Percentiles rank a stretch among this genome's conserved stretches.
Evolutionary conservation across 2,329 filamentous ascomycete genomes (phyloP).

Genomic region (Botrytis byssoidea): DNA sequence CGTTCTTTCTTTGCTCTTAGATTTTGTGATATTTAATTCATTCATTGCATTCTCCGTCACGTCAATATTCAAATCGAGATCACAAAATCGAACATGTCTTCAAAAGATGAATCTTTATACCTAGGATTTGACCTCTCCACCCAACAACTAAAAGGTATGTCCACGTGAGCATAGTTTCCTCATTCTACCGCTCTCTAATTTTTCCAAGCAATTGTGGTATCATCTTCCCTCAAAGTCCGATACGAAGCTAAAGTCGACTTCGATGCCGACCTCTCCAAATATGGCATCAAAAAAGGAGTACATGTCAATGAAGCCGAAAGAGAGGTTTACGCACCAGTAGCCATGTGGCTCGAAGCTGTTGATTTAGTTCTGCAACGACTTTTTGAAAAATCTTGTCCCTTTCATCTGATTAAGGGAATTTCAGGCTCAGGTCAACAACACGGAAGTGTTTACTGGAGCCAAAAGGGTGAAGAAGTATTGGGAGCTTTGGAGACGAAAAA

Average conservation of each 20-base stretch:
- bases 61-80: neutral
- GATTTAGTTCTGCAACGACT: constrained; percentile 80
- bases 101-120: constrained; percentile 62
- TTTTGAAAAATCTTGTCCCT: constrained; percentile 66
- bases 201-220: constrained; percentile 71
- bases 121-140: constrained; percentile 95
- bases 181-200: constrained; percentile 26
- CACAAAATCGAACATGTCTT: constrained; percentile 39
- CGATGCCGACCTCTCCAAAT: constrained; percentile 75
- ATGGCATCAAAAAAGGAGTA: constrained; percentile 86
- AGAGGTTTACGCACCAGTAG: constrained; percentile 90
- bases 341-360: constrained; percentile 90
- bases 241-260: constrained; percentile 93
- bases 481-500: constrained; percentile 57
- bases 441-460: constrained; percentile 91
- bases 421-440: constrained; percentile 96
- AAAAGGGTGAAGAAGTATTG: constrained; percentile 65
- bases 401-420: constrained; percentile 73
- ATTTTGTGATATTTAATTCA: neutral
- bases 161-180: constrained; percentile 21
- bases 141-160: constrained; percentile 85
- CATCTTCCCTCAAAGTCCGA: constrained; percentile 75
- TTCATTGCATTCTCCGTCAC: neutral
- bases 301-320: constrained; percentile 75
- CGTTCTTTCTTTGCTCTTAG: neutral